phyloP scores from a whole-genome alignment of 1,139 yeast genomes.

The Torulaspora pretoriensis region DNA sequence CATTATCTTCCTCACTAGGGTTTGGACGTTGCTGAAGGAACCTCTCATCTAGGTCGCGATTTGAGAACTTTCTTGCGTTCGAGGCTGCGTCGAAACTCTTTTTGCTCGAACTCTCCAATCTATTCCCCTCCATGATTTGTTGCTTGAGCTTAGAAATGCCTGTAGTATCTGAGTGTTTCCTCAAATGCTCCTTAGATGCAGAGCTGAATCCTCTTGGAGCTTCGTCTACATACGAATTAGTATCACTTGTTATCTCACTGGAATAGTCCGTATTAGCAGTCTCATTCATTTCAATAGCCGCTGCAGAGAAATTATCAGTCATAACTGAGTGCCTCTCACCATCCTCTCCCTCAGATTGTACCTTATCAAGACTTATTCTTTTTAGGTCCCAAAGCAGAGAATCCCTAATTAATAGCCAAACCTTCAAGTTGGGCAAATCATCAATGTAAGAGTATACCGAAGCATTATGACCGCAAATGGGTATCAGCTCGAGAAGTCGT shows the following conservation, averaged over 20 bases:
- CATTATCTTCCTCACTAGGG: not conserved
- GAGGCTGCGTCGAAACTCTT: not conserved
- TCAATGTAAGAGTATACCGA: conserved; percentile 32
- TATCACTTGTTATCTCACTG: conserved; percentile 13
- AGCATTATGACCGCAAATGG: conserved; percentile 34
- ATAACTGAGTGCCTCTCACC: not conserved
- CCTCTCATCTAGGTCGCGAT: not conserved
- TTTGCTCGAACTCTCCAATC: not conserved
- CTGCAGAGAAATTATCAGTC: not conserved
- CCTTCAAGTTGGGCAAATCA: conserved; percentile 32
- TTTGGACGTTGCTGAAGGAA: not conserved
- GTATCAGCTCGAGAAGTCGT: conserved; percentile 27
- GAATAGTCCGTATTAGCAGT: conserved; percentile 8
- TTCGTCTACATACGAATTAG: conserved; percentile 14
- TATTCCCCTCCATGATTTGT: conserved; percentile 12
- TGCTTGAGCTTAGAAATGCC: conserved; percentile 11
- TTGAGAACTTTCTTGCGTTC: not conserved
- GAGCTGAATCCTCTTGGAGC: conserved; percentile 12
- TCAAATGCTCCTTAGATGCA: conserved; percentile 3
- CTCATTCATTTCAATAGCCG: conserved; percentile 6
- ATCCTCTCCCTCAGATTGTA: not conserved
- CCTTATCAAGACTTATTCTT: conserved; percentile 8
- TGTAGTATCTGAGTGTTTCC: not conserved
- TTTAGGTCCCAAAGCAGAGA: conserved; percentile 35
- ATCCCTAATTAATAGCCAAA: conserved; percentile 36